Evolutionary conservation across 2,329 filamentous ascomycete genomes (phyloP), one percentile per base, ranked within the genome.

Genomic region (Scedosporium boydii): DNA sequence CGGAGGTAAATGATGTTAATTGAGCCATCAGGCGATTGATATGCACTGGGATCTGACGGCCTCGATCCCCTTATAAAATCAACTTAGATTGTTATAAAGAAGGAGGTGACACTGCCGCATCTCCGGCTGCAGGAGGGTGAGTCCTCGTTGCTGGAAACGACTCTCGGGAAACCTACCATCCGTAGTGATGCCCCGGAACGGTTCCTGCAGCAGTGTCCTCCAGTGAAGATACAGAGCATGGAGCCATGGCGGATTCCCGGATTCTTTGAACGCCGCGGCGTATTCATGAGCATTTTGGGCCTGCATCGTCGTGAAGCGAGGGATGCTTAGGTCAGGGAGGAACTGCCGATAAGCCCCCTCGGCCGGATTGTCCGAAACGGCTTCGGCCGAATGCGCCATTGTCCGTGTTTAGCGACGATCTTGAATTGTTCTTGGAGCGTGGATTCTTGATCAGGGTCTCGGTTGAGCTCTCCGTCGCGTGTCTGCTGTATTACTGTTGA

Each of bases 131-230:
- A 34, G 7, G 29, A 34, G 9, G 29, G 6, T 1, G 29, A 6
- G 6, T 34, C 6, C 29, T 34, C 6, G 7, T 34, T 9, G 29
- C 29, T 34, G 29, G 29, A 34, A 34, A 9, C 1, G 7, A 58
- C 56, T 55, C n/a, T 58, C 3, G 67, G 59, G 29, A 38, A 67
- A 66, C 73, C 29, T 73, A 80, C 88, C 89, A 66, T 91, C 86
- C 10, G 73, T 84, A 0, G 89, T 91, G 21, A 92, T 77, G 26
- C 89, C 89, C 68, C 82, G 85, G 71, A 84, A 91, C 0, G 89
- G 88, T 73, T 90, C 87, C 62, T 84, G 75, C 27, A 86, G 74
- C 7, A 87, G 70, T 41, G 80, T 75, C 58, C 76, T 70, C 85
- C 85, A 87, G 69, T 86, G 82, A 65, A 78, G 70, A 63, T 84